Conservation (phyloP, 129 eudicot species). For the Glebionis coronaria region DNA sequence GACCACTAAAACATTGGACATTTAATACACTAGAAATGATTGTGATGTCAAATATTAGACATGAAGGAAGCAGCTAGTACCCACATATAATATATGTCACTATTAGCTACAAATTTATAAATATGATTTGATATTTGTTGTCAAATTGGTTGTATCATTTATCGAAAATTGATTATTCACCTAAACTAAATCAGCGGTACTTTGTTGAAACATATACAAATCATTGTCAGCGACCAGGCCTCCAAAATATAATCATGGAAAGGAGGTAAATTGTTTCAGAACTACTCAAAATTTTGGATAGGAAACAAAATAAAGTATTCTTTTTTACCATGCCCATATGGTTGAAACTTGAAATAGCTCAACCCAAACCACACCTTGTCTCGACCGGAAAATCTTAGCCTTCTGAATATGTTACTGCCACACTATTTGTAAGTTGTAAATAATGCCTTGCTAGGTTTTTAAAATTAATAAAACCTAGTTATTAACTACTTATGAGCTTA, state of each 20-base stretch:
- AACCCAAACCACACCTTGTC: too few species aligned
- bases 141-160: conserved; percentile 1
- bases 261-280: background rate
- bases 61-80: background rate
- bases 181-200: too few species aligned
- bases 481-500: background rate
- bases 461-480: background rate
- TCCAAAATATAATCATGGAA: background rate
- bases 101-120: conserved; percentile 5
- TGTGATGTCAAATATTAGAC: background rate
- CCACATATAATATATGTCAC: background rate
- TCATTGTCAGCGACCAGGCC: background rate
- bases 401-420: background rate
- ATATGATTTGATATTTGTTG: conserved; percentile 15
- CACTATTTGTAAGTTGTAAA: background rate
- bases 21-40: background rate
- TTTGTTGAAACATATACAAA: background rate
- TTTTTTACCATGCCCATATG: too few species aligned
- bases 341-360: too few species aligned
- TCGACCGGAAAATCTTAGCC: too few species aligned
- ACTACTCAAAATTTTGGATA: too few species aligned
- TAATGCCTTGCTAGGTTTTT: background rate
- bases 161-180: background rate
- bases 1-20: too few species aligned
- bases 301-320: too few species aligned